These are phyloP conservation scores for Amniculicola lignicola DNA, from an alignment of 495 filamentous ascomycete genomes.

Conservation along the genomic window DNA sequence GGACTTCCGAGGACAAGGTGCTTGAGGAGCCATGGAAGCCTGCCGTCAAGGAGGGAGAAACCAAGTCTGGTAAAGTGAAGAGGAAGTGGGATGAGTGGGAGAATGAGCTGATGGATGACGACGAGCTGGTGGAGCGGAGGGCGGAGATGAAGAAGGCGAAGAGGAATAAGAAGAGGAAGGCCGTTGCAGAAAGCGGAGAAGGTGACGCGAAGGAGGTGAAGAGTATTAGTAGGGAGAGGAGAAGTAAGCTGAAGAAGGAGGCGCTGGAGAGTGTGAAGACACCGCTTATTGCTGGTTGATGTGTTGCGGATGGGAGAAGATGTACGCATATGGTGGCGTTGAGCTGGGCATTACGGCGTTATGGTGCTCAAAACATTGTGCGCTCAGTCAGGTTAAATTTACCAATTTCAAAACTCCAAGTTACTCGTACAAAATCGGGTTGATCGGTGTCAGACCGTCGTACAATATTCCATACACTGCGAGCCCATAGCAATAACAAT, in stretches of 20 bases:
- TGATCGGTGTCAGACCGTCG: too few species aligned
- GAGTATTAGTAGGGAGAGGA: conserved; percentile 45
- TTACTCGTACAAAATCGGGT: too few species aligned
- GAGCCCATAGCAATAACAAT: too few species aligned
- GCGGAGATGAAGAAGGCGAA: conserved; percentile 44
- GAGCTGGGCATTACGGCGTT: neutral
- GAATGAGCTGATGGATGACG: conserved; percentile 41
- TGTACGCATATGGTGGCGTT: conserved; percentile 1
- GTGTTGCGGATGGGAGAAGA: neutral
- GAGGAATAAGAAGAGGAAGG: conserved; percentile 53
- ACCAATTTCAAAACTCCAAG: too few species aligned
- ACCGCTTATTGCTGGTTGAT: conserved; percentile 28
- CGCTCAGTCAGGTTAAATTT: too few species aligned
- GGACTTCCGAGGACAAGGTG: conserved; percentile 77
- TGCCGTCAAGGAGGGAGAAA: conserved; percentile 39
- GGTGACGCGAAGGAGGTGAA: conserved; percentile 39
- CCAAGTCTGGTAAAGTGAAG: conserved; percentile 37
- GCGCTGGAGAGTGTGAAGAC: conserved; percentile 39
- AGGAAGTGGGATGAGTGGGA: conserved; percentile 38
- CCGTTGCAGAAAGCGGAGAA: too few species aligned
- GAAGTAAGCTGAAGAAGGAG: conserved; percentile 48
- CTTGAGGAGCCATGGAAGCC: conserved; percentile 53
- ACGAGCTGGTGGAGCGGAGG: conserved; percentile 39
- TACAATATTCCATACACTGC: too few species aligned
- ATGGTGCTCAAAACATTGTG: too few species aligned